Percentiles rank a stretch among this genome's conserved stretches.
phyloP scores from a whole-genome alignment of 106 monocot species.

The Posidonia australis region DNA sequence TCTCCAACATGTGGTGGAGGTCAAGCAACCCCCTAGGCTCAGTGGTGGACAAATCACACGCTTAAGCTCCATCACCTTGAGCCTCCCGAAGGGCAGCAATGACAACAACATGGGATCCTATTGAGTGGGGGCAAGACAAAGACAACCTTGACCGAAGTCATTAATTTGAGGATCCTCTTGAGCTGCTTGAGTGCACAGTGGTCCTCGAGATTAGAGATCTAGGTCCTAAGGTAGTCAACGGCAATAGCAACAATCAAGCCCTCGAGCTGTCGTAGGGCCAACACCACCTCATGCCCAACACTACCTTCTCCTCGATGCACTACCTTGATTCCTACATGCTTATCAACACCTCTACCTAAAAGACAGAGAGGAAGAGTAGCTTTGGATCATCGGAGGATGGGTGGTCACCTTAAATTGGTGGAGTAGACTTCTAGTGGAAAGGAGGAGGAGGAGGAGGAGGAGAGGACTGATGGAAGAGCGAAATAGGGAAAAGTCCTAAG shows the following conservation, averaged over 20 bases:
- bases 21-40: constrained; percentile 63
- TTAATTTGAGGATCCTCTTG: constrained; percentile 60
- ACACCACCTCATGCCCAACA: too few species aligned
- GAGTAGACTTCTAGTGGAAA: too few species aligned
- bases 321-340: too few species aligned
- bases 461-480: too few species aligned
- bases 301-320: too few species aligned
- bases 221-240: constrained; percentile 88
- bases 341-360: too few species aligned
- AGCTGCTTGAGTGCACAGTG: constrained; percentile 95
- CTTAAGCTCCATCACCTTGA: constrained; percentile 61
- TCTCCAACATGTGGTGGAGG: constrained; percentile 66
- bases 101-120: constrained; percentile 80
- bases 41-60: constrained; percentile 76
- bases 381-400: too few species aligned
- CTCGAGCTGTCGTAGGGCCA: constrained; percentile 67
- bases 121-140: constrained; percentile 34
- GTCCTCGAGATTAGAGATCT: constrained; percentile 92
- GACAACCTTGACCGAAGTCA: constrained; percentile 64
- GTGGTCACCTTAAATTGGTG: too few species aligned
- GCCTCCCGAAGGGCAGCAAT: constrained; percentile 45
- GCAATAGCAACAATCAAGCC: constrained; percentile 53
- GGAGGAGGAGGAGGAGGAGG: too few species aligned
- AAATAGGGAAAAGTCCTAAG: too few species aligned
- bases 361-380: too few species aligned